Base-by-base conservation (phyloP, 225 moss, liverwort and hornwort genomes). In the Sphagnum tenellum region DNA sequence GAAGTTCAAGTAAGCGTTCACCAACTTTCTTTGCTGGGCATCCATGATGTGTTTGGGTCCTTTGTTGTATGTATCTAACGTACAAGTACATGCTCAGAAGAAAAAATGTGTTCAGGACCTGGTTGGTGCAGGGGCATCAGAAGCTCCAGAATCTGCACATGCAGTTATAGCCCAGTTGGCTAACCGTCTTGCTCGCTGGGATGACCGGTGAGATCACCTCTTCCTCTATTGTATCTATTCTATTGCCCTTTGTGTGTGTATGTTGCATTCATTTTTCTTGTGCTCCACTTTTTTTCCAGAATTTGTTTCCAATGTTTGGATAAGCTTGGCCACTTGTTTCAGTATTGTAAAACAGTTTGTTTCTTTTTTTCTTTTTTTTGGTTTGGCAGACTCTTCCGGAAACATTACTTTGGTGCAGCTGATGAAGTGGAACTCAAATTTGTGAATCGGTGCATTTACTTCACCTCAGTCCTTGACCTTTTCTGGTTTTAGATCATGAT, bases 361-460 rank as follows among this genome's bases (percentile, higher is more conserved):
- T 12, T 46, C 7, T 48, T 3, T 14, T 56, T 44, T 47, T 48
- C 10, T 46, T 29, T 7, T 58, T 55, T 65, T 48, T 14, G 46
- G 12, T 29, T 29, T 29, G 70, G 65, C 74, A 92, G 93, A 67
- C 75, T 96, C 67, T 80, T 74, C 73, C 81, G 92, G 62, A 96
- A 92, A 71, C 86, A 83, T 53, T 92, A 77, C 59, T 96, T 96
- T 72, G 96, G 96, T 74, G 90, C 81, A 63, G 92, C 96, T 13
- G 96, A 96, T 64, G 96, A 92, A 69, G 86, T 92, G 45, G 96
- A 96, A 74, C 71, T 96, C 80, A 96, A 92, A 65, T 96, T 90
- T 68, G 89, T 96, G 52, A 92, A 84, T 69, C 87, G 95, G 92
- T 92, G 66, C 46, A 69, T 66, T 44, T 5, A 29, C 7, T 60